phyloP scores from a whole-genome alignment of 169 alveolate species.

The Plasmodium ovale region DNA sequence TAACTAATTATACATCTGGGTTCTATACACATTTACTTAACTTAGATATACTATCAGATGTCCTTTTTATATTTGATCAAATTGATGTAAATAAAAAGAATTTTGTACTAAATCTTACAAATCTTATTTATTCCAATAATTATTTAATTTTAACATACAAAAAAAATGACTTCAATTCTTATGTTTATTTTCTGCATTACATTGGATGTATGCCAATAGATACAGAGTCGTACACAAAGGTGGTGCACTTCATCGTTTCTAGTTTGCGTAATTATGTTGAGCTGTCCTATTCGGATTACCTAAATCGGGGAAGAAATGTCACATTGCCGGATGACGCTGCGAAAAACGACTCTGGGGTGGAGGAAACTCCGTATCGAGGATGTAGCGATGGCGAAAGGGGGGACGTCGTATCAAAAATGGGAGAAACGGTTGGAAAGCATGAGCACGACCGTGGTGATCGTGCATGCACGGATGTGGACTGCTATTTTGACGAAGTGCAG shows the following conservation, averaged over 20 bases:
- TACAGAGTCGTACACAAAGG: background rate
- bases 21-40: background rate
- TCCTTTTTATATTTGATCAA: slow-evolving; percentile 73
- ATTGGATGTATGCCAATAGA: slow-evolving; percentile 7
- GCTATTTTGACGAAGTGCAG: slow-evolving; percentile 29
- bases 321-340: background rate
- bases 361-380: background rate
- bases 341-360: background rate
- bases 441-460: too few relatives aligned
- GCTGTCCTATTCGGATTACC: slow-evolving; percentile 15
- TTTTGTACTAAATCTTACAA: slow-evolving; percentile 26
- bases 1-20: background rate
- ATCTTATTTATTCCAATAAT: slow-evolving; percentile 25
- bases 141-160: slow-evolving; percentile 30
- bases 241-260: slow-evolving; percentile 12
- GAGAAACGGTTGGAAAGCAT: too few relatives aligned
- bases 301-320: background rate
- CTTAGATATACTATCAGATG: slow-evolving; percentile 8
- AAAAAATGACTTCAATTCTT: slow-evolving; percentile 51
- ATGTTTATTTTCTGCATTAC: slow-evolving; percentile 51
- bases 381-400: background rate
- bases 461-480: too few relatives aligned
- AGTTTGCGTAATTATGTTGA: slow-evolving; percentile 24
- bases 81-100: slow-evolving; percentile 67
- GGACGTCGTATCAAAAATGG: background rate